Base-by-base conservation (phyloP, 352 stramenopile species). In the Phytophthora idaei region DNA sequence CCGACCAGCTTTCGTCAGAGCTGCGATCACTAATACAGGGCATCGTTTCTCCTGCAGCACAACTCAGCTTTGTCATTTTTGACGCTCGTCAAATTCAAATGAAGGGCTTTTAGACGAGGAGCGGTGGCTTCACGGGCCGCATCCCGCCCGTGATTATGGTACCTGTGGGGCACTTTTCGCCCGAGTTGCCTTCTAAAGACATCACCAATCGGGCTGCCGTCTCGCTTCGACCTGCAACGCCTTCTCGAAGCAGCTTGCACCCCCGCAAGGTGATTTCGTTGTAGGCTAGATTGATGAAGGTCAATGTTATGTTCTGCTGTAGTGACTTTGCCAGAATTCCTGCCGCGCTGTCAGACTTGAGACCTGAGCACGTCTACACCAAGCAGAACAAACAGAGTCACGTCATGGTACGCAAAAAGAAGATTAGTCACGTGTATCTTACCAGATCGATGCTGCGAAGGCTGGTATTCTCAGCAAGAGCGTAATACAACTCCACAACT, bases 251-350 rank as follows among this genome's bases (percentile, higher is more conserved):
- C 28, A 85, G 37, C 48, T 93, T 93, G 66, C 83, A 92, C 2
- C 85, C 83, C 9, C 82, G 83, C 27, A 93, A 61, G 2, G 85
- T 93, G 67, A 93, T 85, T 58, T 87, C 81, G 55, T 93, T 93
- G 80, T 93, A 91, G 17, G 78, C 78, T 15, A 91, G 66, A 62
- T 93, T 81, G 47, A 92, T 53, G 34, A 78, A 73, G 5, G 50
- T 67, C 34, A 93, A 71, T 45, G 71, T 58, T 1, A 36, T 51
- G 46, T 91, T 87, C 49, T 74, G 36, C 21, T 74, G 70, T 1
- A 93, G 34, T 11, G 76, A 72, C 37, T 78, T 78, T 4, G 80
- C 77, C 31, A 93, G 51, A 17, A 87, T 78, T 2, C 25, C 57
- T 14, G 83, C 82, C 10, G 83, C 81, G 32, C 67, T 74, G 57